These are phyloP conservation scores for Beauveria medogensis DNA, from an alignment of 2,329 filamentous ascomycete species.

Conservation along the genomic window DNA sequence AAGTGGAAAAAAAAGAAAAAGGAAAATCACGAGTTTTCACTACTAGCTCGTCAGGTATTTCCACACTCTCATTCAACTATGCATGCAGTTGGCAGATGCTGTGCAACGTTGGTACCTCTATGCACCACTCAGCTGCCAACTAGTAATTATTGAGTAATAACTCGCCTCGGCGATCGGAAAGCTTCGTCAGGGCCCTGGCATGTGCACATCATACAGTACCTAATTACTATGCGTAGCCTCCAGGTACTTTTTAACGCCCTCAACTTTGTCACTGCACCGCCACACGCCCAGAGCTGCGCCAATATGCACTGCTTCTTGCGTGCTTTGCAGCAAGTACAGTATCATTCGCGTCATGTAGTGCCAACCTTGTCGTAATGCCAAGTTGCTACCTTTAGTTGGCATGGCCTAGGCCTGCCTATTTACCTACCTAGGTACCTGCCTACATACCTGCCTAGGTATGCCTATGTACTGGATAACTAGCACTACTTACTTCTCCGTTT, in stretches of 20 bases:
- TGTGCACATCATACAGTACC: too few species aligned
- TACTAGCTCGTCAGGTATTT: too few species aligned
- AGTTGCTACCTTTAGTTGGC: neutral
- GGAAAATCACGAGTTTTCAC: neutral
- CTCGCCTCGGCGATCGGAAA: conserved; percentile 8
- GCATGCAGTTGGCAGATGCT: neutral
- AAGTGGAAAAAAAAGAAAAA: neutral
- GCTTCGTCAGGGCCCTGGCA: neutral
- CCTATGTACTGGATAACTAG: too few species aligned
- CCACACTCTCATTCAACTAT: too few species aligned
- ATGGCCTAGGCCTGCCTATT: neutral
- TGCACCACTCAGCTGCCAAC: neutral
- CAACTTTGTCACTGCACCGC: neutral
- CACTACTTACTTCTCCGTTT: too few species aligned
- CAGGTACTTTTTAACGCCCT: neutral
- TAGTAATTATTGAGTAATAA: neutral
- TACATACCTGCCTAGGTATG: neutral
- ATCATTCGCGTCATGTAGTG: neutral
- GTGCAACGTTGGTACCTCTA: neutral
- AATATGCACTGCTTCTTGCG: neutral
- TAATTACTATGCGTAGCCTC: too few species aligned
- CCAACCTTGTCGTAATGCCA: neutral
- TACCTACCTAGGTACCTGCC: too few species aligned
- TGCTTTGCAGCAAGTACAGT: neutral
- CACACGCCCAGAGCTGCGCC: neutral